A percentile compares a stretch with the other conserved stretches of the same genome.
Conservation (phyloP, 2,329 filamentous ascomycete species). For the Cadophora malorum region DNA sequence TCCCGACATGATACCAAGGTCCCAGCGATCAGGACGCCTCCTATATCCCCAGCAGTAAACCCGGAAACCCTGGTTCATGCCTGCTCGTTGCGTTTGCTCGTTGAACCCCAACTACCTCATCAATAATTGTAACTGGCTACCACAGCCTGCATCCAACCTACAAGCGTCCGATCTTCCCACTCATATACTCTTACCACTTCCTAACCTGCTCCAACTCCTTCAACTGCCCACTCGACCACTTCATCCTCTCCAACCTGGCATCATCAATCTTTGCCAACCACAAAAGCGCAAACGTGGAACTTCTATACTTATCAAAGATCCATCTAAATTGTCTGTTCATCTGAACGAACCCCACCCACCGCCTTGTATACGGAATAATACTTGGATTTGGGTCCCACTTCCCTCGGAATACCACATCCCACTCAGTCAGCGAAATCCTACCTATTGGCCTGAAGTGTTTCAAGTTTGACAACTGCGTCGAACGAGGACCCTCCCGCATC, state of each 20-base stretch:
- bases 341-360: neutral
- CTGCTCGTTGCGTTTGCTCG: conserved; percentile 26
- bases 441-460: neutral
- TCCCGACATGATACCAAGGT: conserved; percentile 18
- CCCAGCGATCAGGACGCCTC: conserved; percentile 27
- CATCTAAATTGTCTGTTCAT: neutral
- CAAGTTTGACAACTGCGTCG: conserved; percentile 10
- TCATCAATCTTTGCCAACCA: neutral
- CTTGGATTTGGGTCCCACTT: neutral
- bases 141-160: conserved; percentile 19
- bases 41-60: conserved; percentile 21
- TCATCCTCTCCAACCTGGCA: neutral
- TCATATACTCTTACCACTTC: conserved; percentile 15
- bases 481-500: conserved; percentile 24
- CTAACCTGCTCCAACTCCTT: conserved; percentile 5
- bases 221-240: neutral
- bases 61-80: conserved; percentile 25
- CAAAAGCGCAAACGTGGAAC: neutral
- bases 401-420: neutral
- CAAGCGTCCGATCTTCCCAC: conserved; percentile 26
- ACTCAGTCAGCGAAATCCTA: conserved; percentile 14
- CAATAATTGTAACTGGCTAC: conserved; percentile 27
- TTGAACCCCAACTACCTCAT: conserved; percentile 26
- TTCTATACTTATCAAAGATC: neutral
- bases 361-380: neutral